phyloP scores from a whole-genome alignment of 2,329 filamentous ascomycete species.

The Pseudogymnoascus sp. region DNA sequence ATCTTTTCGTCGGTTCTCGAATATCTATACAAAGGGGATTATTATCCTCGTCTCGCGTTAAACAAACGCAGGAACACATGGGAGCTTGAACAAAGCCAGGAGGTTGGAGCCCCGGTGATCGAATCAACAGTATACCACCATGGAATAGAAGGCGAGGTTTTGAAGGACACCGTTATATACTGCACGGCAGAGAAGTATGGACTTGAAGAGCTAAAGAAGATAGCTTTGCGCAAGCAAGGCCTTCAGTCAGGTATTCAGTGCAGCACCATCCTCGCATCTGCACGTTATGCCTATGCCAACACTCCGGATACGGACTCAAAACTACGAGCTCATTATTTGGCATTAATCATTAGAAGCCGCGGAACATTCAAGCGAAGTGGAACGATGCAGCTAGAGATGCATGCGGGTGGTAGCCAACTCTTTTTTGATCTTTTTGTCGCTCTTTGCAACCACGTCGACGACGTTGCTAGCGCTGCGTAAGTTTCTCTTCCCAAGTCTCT shows the following conservation, averaged over 20 bases:
- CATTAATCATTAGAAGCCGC: constrained; percentile 81
- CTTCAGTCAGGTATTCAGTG: constrained; percentile 75
- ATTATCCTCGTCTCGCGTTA: constrained; percentile 74
- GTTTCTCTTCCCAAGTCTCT: constrained; percentile 22
- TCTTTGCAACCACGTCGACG: constrained; percentile 82
- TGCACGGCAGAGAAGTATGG: constrained; percentile 81
- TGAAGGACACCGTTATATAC: constrained; percentile 88
- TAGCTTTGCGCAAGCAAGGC: constrained; percentile 81
- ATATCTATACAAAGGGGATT: constrained; percentile 90
- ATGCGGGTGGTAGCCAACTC: constrained; percentile 67
- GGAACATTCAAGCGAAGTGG: constrained; percentile 87
- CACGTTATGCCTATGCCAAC: constrained; percentile 82
- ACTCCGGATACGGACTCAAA: constrained; percentile 89
- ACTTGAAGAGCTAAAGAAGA: constrained; percentile 73
- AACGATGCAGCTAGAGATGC: constrained; percentile 95
- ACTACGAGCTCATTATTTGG: constrained; percentile 81
- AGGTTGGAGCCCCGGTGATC: constrained; percentile 25
- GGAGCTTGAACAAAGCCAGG: constrained; percentile 55
- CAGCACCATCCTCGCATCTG: constrained; percentile 75
- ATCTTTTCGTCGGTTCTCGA: constrained; percentile 86
- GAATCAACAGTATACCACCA: constrained; percentile 56
- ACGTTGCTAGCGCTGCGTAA: constrained; percentile 50
- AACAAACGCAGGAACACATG: constrained; percentile 74
- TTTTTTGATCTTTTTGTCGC: constrained; percentile 95
- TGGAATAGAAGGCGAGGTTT: constrained; percentile 52